Base-by-base conservation (phyloP, 164 flowering plant genomes). In the Tinospora cordifolia region DNA sequence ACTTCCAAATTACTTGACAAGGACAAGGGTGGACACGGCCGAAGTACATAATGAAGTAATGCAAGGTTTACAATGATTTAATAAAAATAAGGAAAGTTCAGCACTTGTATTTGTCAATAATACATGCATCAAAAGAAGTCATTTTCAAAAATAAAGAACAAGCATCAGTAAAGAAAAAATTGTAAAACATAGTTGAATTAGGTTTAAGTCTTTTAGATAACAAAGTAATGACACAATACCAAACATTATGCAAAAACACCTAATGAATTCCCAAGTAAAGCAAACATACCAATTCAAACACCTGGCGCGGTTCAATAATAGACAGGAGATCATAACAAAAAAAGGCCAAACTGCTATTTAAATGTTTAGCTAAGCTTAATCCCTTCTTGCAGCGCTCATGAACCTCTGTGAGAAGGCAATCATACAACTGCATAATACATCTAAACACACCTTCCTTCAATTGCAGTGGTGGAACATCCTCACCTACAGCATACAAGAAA, bases 331-430 rank as follows among this genome's bases (percentile, higher is more conserved):
- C 99, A 81, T 90, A 91, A 75, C 99, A 95, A 78, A 95, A 92
- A 84, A 92, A 95, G 30, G 92, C 98, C 85, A 95, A 83, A 78
- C 98, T 91, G 81, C 99, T 95, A 75, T 91, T 95, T 78, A 95
- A 84, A 70, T 88, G 92, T 75, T 92, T 95, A 65, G 99, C 99
- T 82, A 95, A 82, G 83, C 90, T 87, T 73, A 92, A 77, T 19
- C 99, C 99, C 78, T 92, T 95, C 80, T 95, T 95, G 81, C 98
- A 92, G 34, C 99, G 96, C 75, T 95, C 99, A 80, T 92, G 97
- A 49, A 95, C 99, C 81, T 95, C 99, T 3, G 98, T 90, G 24
- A 95, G 80, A 74, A 95, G 98, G 80, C 99, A 95, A 81, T 95
- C 99, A 80, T 88, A 95, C 74, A 95, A 75, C 81, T 95, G 99